Conservation (phyloP, 192 early-diverging fungal genomes). For the Coemansia furcata region DNA sequence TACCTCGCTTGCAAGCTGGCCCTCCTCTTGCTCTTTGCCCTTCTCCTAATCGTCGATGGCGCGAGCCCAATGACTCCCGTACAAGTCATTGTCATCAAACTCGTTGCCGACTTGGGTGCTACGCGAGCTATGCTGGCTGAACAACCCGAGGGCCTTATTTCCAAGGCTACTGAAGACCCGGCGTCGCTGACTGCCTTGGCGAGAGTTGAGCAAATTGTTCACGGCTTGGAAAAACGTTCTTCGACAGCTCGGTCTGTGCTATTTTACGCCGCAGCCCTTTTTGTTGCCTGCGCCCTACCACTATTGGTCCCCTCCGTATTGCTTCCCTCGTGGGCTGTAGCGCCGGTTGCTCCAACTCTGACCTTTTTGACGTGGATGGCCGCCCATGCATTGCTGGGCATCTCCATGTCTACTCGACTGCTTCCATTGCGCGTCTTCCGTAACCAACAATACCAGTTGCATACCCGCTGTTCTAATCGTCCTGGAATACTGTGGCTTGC, state of each 20-base stretch:
- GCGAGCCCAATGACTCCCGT: constrained; percentile 39
- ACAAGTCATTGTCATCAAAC: constrained; percentile 39
- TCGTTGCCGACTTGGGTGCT: constrained; percentile 35
- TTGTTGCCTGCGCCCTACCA: constrained; percentile 28
- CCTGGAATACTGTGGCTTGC: constrained; percentile 20
- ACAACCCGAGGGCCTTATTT: constrained; percentile 22
- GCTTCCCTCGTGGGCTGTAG: constrained; percentile 40
- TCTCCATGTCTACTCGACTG: constrained; percentile 27
- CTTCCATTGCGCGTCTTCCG: constrained; percentile 27
- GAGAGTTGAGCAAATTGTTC: not conserved
- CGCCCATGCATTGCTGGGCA: constrained; percentile 37
- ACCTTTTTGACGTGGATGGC: constrained; percentile 42
- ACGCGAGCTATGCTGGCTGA: constrained; percentile 31
- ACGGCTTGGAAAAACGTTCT: not conserved
- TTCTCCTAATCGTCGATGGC: constrained; percentile 26
- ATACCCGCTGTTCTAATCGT: not conserved
- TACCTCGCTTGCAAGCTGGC: constrained; percentile 40
- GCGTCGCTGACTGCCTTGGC: constrained; percentile 10
- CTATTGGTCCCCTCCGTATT: constrained; percentile 26
- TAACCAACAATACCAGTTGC: not conserved
- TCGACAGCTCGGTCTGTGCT: not conserved
- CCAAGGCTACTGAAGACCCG: not conserved
- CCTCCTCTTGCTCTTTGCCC: constrained; percentile 24
- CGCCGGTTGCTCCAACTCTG: constrained; percentile 36
- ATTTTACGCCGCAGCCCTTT: constrained; percentile 14